Evolutionary conservation across 208 protist species (phyloP).

Genomic region (Porcisia deanei): DNA sequence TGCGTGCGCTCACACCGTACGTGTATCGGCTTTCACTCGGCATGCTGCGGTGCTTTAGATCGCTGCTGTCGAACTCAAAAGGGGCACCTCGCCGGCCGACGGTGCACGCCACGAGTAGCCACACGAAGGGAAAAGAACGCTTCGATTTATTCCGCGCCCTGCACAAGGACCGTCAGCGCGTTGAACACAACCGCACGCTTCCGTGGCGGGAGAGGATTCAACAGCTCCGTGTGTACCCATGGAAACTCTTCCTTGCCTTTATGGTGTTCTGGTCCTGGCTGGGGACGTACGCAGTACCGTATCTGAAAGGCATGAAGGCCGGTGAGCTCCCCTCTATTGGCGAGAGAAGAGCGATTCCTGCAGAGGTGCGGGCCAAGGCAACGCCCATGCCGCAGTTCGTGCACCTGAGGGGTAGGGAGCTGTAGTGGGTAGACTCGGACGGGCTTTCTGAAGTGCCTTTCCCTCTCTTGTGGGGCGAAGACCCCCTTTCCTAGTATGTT

Average conservation of each 20-base stretch:
- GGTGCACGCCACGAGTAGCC: constrained; percentile 43
- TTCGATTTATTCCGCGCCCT: constrained; percentile 52
- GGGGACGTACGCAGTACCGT: constrained; percentile 68
- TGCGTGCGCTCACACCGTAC: not conserved
- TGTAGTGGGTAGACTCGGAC: not conserved
- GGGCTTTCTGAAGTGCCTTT: not conserved
- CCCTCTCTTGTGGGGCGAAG: not conserved
- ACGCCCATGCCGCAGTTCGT: constrained; percentile 37
- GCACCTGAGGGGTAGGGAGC: constrained; percentile 11
- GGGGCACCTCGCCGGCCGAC: constrained; percentile 34
- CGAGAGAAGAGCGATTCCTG: constrained; percentile 24
- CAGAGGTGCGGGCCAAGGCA: constrained; percentile 33
- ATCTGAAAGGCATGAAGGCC: constrained; percentile 48
- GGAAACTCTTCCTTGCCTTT: constrained; percentile 74
- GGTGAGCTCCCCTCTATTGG: constrained; percentile 43
- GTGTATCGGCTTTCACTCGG: not conserved
- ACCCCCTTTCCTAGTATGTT: not conserved
- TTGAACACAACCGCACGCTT: constrained; percentile 35
- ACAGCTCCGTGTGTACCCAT: constrained; percentile 57
- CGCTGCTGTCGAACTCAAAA: constrained; percentile 2
- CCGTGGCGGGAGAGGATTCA: constrained; percentile 52
- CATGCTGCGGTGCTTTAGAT: constrained; percentile 14
- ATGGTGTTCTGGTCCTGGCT: constrained; percentile 76
- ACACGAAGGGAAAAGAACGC: constrained; percentile 48
- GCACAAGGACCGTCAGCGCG: constrained; percentile 47